Percentiles rank a stretch among this genome's conserved stretches.
Conservation (phyloP, 2,329 filamentous ascomycete genomes). For the Sordariomycetes sp. region DNA sequence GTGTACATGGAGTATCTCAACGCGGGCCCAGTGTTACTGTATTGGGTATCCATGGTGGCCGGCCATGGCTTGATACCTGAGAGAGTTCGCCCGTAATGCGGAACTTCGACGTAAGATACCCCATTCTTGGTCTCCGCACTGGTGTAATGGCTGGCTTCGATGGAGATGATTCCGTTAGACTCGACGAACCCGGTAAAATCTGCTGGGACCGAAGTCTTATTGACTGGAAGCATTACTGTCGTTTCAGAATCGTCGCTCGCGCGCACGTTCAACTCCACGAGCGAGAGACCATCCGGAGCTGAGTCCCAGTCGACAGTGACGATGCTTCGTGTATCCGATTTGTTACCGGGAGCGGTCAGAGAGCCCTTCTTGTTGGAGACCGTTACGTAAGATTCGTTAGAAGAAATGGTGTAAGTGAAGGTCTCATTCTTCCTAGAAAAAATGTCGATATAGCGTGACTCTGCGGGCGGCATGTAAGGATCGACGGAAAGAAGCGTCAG, state of each 20-base stretch:
- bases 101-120: slow-evolving; percentile 13
- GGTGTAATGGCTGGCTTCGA: slow-evolving; percentile 17
- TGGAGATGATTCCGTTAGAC: slow-evolving; percentile 14
- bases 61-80: slow-evolving; percentile 15
- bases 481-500: slow-evolving; percentile 48
- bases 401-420: slow-evolving; percentile 31
- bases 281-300: background rate
- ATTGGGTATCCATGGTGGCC: slow-evolving; percentile 9
- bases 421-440: slow-evolving; percentile 4
- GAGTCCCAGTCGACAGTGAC: slow-evolving; percentile 10
- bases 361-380: slow-evolving; percentile 39
- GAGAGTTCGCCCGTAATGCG: slow-evolving; percentile 19
- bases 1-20: slow-evolving; percentile 15
- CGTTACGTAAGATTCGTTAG: slow-evolving; percentile 43
- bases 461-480: slow-evolving; percentile 38
- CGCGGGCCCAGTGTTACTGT: slow-evolving; percentile 9
- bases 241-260: slow-evolving; percentile 20
- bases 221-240: slow-evolving; percentile 24
- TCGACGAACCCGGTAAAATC: slow-evolving; percentile 18
- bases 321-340: slow-evolving; percentile 5
- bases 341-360: slow-evolving; percentile 28
- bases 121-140: slow-evolving; percentile 7
- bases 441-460: slow-evolving; percentile 11
- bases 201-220: slow-evolving; percentile 6
- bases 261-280: background rate